Conservation (phyloP, 345 rosid species). For the Toxicodendron radicans region DNA sequence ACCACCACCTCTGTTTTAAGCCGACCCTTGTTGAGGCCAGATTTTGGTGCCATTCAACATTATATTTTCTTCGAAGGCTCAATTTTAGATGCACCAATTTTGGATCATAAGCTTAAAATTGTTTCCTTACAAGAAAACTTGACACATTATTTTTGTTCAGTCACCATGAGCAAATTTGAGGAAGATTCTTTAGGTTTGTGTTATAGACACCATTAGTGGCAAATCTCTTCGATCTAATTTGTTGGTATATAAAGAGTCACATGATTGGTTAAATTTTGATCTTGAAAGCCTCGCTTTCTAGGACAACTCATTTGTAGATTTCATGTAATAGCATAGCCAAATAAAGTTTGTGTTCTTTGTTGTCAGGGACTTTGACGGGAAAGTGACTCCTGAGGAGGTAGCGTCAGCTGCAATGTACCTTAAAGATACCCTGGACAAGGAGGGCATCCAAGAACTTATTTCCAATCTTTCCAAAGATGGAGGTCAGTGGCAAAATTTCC, state of each 20-base stretch:
- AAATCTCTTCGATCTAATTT: neutral
- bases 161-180: neutral
- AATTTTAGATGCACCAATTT: neutral
- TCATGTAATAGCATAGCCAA: constrained; percentile 3
- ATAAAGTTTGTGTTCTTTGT: constrained; percentile 17
- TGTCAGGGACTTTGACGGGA: constrained; percentile 89
- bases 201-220: neutral
- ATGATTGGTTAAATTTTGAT: neutral
- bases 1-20: neutral
- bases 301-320: neutral
- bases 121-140: too few species aligned
- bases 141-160: neutral
- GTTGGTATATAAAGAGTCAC: neutral
- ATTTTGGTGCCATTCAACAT: neutral
- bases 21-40: too few species aligned
- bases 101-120: too few species aligned
- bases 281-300: neutral
- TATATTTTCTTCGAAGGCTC: neutral
- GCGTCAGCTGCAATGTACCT: constrained; percentile 84
- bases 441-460: constrained; percentile 88
- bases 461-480: constrained; percentile 82
- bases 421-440: constrained; percentile 81
- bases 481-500: constrained; percentile 49
- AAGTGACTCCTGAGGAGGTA: constrained; percentile 93
- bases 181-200: neutral